Evolutionary conservation across 2,329 filamentous ascomycete genomes (phyloP).

Genomic region (Fusarium nygamai): DNA sequence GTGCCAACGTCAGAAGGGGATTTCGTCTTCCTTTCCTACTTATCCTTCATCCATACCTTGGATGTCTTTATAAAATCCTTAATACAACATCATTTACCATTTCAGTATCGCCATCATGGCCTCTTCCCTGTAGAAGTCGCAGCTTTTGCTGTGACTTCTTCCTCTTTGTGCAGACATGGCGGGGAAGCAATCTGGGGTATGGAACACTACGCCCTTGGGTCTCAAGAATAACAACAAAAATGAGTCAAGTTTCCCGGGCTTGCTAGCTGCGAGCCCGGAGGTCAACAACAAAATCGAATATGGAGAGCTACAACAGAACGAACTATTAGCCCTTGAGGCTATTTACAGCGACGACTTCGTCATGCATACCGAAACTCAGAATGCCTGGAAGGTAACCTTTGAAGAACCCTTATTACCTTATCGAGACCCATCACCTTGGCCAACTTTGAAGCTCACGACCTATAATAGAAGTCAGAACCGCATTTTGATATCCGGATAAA

Average conservation of each 20-base stretch:
- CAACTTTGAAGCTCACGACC: conserved; percentile 33
- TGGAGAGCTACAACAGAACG: conserved; percentile 85
- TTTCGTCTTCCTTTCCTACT: conserved; percentile 6
- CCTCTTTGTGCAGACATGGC: conserved; percentile 59
- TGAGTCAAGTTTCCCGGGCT: conserved; percentile 63
- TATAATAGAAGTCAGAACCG: conserved; percentile 79
- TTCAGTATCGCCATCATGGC: conserved; percentile 51
- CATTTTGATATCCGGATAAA: conserved; percentile 84
- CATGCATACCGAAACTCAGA: conserved; percentile 73
- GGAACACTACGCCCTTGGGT: conserved; percentile 60
- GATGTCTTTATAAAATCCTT: conserved; percentile 27
- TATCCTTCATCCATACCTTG: conserved; percentile 33
- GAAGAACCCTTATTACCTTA: conserved; percentile 36
- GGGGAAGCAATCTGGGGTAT: conserved; percentile 58
- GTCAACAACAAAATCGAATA: conserved; percentile 69
- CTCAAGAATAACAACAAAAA: conserved; percentile 51
- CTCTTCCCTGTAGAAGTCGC: conserved; percentile 59
- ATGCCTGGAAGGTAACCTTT: conserved; percentile 82
- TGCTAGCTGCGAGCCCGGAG: conserved; percentile 56
- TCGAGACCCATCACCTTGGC: conserved; percentile 4
- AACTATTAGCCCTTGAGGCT: conserved; percentile 84
- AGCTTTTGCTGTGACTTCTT: conserved; percentile 64
- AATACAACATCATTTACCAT: conserved; percentile 6
- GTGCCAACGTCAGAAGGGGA: conserved; percentile 37
- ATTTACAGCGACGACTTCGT: conserved; percentile 92